These are phyloP conservation scores for Cystofilobasidium ferigula DNA, from an alignment of 768 basidiomycete genomes.

Conservation along the genomic window DNA sequence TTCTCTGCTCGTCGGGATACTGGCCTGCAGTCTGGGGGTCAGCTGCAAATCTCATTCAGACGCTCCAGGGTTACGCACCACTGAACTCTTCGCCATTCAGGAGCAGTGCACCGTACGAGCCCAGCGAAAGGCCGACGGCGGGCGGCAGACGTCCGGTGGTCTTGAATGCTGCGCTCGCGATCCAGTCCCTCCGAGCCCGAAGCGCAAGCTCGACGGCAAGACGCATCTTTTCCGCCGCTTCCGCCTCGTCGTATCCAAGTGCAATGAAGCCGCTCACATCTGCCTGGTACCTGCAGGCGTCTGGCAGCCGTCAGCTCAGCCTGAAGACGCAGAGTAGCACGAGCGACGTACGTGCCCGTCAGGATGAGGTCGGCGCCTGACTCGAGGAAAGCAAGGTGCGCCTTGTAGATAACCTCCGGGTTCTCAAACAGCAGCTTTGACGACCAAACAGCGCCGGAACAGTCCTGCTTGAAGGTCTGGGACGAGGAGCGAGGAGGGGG, in stretches of 20 bases:
- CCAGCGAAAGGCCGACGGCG: constrained; percentile 59
- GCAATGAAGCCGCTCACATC: constrained; percentile 42
- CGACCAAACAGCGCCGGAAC: constrained; percentile 59
- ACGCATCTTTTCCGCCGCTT: constrained; percentile 26
- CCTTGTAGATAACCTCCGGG: constrained; percentile 47
- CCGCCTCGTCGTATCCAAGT: constrained; percentile 7
- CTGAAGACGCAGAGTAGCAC: neutral
- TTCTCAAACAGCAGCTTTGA: constrained; percentile 50
- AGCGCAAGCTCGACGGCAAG: constrained; percentile 25
- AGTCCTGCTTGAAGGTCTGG: constrained; percentile 40
- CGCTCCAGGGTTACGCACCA: neutral
- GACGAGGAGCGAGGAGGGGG: neutral
- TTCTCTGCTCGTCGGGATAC: constrained; percentile 40
- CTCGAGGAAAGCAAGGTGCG: constrained; percentile 53
- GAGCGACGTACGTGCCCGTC: constrained; percentile 52
- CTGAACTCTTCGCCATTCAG: constrained; percentile 42
- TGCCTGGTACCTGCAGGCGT: constrained; percentile 55
- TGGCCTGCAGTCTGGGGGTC: constrained; percentile 46
- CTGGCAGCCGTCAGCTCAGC: neutral
- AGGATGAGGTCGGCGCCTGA: constrained; percentile 58
- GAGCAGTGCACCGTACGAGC: constrained; percentile 61
- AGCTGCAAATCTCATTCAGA: neutral
- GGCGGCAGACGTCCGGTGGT: constrained; percentile 44
- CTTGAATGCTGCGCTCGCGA: constrained; percentile 29
- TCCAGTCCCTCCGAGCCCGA: constrained; percentile 17